Evolutionary conservation across 306 rosid genomes (phyloP).

Genomic region (Begonia peltatifolia): DNA sequence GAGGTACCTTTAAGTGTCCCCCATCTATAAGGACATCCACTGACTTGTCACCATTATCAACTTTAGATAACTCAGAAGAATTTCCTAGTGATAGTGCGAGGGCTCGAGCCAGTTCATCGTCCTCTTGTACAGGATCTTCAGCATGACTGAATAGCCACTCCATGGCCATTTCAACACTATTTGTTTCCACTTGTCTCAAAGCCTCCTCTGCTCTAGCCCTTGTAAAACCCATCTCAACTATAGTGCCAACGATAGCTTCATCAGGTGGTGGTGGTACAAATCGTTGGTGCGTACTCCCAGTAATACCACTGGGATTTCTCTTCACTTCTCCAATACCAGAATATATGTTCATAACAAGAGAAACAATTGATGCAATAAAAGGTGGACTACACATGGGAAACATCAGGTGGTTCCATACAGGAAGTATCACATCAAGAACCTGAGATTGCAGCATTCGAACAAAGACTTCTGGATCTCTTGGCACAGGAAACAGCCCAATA

Average conservation of each 20-base stretch:
- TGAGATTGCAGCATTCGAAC: conserved; percentile 94
- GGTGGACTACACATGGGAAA: conserved; percentile 66
- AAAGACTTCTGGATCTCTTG: conserved; percentile 94
- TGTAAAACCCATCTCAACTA: conserved; percentile 95
- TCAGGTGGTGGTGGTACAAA: conserved; percentile 85
- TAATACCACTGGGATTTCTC: conserved; percentile 54
- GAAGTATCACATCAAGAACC: conserved; percentile 81
- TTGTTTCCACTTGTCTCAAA: conserved; percentile 80
- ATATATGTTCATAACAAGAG: conserved; percentile 75
- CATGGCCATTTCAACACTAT: conserved; percentile 99
- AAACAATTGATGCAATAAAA: conserved; percentile 75
- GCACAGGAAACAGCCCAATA: conserved; percentile 92
- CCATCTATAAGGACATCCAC: conserved; percentile 60
- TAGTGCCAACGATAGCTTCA: conserved; percentile 79
- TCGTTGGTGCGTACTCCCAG: conserved; percentile 56
- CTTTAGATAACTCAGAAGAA: conserved; percentile 78
- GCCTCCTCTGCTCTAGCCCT: conserved; percentile 99
- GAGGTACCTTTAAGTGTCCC: conserved; percentile 67
- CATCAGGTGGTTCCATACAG: conserved; percentile 85
- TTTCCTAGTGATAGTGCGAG: conserved; percentile 90
- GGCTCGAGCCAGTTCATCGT: conserved; percentile 94
- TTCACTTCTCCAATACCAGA: conserved; percentile 96
- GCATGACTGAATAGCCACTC: conserved; percentile 93
- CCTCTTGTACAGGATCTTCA: conserved; percentile 98
- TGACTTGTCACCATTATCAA: conserved; percentile 62